These are phyloP conservation scores for Trichoderma sp. DNA, from an alignment of 2,329 filamentous ascomycete species.

Conservation along the genomic window DNA sequence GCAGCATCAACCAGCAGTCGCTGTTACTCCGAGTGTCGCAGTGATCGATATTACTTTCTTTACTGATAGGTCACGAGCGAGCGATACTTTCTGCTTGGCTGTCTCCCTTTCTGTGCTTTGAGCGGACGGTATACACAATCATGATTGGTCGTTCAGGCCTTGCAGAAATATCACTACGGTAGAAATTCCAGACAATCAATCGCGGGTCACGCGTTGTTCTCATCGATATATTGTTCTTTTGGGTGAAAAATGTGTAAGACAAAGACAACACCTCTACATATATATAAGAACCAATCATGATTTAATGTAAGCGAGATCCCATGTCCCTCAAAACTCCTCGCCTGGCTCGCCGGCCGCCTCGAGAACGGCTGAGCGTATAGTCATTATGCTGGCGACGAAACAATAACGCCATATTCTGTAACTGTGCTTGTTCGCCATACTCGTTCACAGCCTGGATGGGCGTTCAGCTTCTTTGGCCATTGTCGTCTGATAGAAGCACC, in stretches of 20 bases:
- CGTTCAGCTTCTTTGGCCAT: too few relatives aligned
- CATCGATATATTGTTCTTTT: not conserved
- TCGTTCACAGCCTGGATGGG: too few relatives aligned
- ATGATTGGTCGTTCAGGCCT: not conserved
- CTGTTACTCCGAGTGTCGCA: not conserved
- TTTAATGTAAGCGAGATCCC: not conserved
- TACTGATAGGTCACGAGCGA: not conserved
- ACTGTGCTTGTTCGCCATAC: not conserved
- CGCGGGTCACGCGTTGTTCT: not conserved
- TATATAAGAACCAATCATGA: not conserved
- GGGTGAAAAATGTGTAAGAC: not conserved
- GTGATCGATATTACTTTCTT: not conserved
- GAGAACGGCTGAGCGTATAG: not conserved
- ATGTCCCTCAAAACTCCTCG: not conserved
- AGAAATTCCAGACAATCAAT: not conserved
- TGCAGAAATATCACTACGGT: not conserved
- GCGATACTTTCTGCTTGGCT: not conserved
- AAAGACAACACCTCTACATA: not conserved
- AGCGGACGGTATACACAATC: not conserved
- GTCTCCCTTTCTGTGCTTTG: not conserved
- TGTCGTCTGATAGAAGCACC: not conserved
- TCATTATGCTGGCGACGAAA: not conserved
- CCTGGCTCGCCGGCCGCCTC: not conserved
- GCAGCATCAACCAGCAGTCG: not conserved
- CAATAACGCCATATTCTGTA: not conserved